These are phyloP conservation scores for Cladosporium sphaerospermum DNA, from an alignment of 2,329 filamentous ascomycete species.

Conservation along the genomic window DNA sequence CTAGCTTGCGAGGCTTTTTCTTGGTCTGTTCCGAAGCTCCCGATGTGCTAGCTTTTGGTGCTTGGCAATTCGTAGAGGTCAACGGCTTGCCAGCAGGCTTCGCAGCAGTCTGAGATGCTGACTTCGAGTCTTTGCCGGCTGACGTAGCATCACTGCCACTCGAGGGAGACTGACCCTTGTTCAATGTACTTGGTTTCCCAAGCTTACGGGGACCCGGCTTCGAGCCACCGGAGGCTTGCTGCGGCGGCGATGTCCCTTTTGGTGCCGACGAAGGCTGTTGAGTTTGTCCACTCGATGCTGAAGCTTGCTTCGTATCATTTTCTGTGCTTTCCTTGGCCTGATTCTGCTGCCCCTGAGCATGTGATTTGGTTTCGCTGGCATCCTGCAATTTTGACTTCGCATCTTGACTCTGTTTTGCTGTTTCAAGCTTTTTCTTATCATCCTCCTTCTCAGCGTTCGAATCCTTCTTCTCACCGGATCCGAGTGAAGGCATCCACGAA, in stretches of 20 bases:
- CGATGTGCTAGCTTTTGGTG: not conserved
- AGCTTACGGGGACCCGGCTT: not conserved
- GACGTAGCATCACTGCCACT: not conserved
- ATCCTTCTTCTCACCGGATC: not conserved
- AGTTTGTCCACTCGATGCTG: not conserved
- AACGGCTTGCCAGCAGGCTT: not conserved
- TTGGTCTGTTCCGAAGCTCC: not conserved
- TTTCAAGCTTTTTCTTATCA: not conserved
- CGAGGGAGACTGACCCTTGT: not conserved
- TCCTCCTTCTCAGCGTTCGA: not conserved
- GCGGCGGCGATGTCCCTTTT: not conserved
- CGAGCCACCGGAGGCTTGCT: not conserved
- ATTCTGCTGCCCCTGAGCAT: not conserved
- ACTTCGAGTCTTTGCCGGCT: not conserved
- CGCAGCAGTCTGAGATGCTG: not conserved
- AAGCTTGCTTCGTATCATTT: not conserved
- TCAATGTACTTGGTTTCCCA: not conserved
- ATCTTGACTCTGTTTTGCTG: not conserved
- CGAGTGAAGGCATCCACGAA: not conserved
- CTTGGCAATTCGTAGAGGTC: not conserved
- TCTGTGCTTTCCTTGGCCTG: not conserved
- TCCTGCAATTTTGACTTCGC: not conserved
- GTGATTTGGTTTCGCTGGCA: not conserved
- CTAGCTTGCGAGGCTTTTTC: slow-evolving; percentile 5
- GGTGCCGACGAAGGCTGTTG: not conserved